Conservation (phyloP, 1,284 basidiomycete genomes). For the Marasmius oreades region DNA sequence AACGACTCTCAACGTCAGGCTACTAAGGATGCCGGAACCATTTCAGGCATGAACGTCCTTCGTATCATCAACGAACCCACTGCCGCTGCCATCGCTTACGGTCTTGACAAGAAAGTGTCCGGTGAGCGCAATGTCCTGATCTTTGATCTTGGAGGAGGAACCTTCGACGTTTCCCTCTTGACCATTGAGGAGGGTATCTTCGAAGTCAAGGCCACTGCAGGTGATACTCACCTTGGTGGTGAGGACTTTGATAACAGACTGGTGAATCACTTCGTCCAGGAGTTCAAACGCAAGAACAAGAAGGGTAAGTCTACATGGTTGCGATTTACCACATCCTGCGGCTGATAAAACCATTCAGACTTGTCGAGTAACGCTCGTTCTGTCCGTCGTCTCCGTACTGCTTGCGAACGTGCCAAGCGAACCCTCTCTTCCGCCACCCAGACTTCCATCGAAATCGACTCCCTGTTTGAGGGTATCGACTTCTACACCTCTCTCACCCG, state of each 20-base stretch:
- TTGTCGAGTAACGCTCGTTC: constrained; percentile 92
- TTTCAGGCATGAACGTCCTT: constrained; percentile 70
- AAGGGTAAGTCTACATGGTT: constrained; percentile 12
- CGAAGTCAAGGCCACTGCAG: constrained; percentile 77
- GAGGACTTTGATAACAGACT: constrained; percentile 93
- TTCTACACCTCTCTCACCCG: constrained; percentile 99
- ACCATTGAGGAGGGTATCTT: constrained; percentile 78
- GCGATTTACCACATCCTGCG: not conserved
- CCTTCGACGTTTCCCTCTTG: constrained; percentile 77
- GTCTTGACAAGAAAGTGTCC: constrained; percentile 65
- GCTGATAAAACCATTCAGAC: constrained; percentile 40
- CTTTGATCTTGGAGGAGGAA: constrained; percentile 87
- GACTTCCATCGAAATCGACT: constrained; percentile 98
- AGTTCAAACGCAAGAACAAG: constrained; percentile 20
- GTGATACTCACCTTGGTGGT: constrained; percentile 83
- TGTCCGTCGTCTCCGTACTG: constrained; percentile 94
- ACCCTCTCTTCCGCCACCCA: constrained; percentile 96
- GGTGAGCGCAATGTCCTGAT: constrained; percentile 79
- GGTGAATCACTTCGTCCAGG: constrained; percentile 56
- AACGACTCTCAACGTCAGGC: constrained; percentile 79
- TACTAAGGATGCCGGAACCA: constrained; percentile 77
- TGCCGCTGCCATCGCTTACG: constrained; percentile 61
- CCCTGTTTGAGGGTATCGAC: constrained; percentile 96
- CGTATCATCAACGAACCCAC: constrained; percentile 71
- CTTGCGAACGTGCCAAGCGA: constrained; percentile 98